phyloP scores from a whole-genome alignment of 2,329 filamentous ascomycete genomes.

The Verticillium klebahnii region DNA sequence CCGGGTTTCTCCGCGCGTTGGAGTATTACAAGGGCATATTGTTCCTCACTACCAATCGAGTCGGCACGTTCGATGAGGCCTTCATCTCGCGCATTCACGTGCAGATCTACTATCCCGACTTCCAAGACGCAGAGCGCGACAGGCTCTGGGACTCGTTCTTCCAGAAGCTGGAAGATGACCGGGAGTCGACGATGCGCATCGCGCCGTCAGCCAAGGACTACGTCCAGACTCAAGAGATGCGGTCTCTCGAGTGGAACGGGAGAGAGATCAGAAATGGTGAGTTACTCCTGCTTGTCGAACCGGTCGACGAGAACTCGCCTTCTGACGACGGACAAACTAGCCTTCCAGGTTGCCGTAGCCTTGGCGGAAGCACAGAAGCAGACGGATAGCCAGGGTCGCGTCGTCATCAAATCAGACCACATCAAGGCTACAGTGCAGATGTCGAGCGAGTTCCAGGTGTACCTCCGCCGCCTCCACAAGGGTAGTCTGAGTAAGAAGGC shows the following conservation, averaged over 20 bases:
- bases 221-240: slow-evolving; percentile 11
- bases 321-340: neutral
- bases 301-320: neutral
- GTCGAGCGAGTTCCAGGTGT: slow-evolving; percentile 16
- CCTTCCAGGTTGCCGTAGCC: slow-evolving; percentile 27
- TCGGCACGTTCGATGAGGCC: slow-evolving; percentile 23
- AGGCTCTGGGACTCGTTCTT: slow-evolving; percentile 22
- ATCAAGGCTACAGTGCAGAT: slow-evolving; percentile 16
- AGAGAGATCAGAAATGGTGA: slow-evolving; percentile 21
- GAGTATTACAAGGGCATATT: slow-evolving; percentile 25
- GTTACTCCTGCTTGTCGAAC: neutral
- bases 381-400: slow-evolving; percentile 9
- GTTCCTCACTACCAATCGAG: slow-evolving; percentile 24
- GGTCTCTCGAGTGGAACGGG: slow-evolving; percentile 17
- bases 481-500: neutral
- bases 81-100: slow-evolving; percentile 25
- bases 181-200: slow-evolving; percentile 17
- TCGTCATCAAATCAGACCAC: slow-evolving; percentile 16
- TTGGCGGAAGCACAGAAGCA: slow-evolving; percentile 20
- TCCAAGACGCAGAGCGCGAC: slow-evolving; percentile 18
- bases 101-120: slow-evolving; percentile 20
- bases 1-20: slow-evolving; percentile 22
- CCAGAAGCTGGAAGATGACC: slow-evolving; percentile 19
- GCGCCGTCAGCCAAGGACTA: slow-evolving; percentile 15
- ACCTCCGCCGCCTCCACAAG: slow-evolving; percentile 7